Conservation (phyloP, 2,329 filamentous ascomycete genomes). For the Aspergillus sclerotialis region DNA sequence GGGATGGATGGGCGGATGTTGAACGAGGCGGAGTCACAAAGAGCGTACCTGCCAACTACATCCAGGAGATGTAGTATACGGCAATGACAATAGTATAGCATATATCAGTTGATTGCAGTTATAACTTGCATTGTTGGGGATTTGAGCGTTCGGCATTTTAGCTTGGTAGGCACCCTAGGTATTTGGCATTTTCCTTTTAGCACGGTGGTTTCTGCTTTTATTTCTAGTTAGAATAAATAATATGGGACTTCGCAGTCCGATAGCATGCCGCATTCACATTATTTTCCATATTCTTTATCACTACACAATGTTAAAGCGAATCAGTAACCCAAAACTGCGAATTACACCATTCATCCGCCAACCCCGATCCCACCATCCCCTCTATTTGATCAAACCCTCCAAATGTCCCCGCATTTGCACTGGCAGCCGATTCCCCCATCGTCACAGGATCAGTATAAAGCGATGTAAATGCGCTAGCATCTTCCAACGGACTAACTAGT, state of each 20-base stretch:
- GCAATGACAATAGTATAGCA: neutral
- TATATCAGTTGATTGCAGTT: neutral
- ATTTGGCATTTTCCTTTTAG: neutral
- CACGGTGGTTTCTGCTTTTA: neutral
- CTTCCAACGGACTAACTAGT: constrained; percentile 5
- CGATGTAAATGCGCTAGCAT: neutral
- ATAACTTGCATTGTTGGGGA: neutral
- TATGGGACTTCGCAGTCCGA: no score
- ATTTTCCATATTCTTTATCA: no score
- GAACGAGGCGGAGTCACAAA: constrained; percentile 80
- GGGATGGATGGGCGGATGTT: constrained; percentile 95
- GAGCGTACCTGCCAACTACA: constrained; percentile 91
- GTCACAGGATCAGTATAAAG: no score
- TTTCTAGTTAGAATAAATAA: no score
- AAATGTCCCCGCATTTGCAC: no score
- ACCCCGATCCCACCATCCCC: neutral
- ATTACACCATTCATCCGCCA: neutral
- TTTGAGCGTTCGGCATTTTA: neutral
- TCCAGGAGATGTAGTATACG: constrained; percentile 64
- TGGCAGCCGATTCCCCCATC: no score
- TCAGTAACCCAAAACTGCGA: neutral
- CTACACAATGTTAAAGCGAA: neutral
- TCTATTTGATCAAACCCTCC: no score
- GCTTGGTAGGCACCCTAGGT: neutral
- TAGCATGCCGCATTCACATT: no score